Percentiles rank a stretch among this genome's conserved stretches.
Evolutionary conservation across 805 yeast species (phyloP).

Genomic region (Candida bentonensis): DNA sequence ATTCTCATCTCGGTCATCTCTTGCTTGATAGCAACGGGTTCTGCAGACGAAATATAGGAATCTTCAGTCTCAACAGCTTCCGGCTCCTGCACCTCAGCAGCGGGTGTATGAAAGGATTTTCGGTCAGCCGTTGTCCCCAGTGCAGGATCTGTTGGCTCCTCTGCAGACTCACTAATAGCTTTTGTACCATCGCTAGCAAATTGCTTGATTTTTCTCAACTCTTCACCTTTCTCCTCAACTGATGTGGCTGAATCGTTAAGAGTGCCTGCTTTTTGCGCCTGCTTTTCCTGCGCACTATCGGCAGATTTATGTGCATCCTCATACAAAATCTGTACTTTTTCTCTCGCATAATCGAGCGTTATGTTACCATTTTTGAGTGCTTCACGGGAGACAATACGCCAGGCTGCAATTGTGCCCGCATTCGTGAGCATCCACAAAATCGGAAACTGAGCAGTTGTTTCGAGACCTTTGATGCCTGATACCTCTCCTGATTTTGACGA

Average conservation of each 20-base stretch:
- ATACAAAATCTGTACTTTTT: too few relatives aligned
- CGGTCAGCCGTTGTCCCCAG: too few relatives aligned
- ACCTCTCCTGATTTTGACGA: neutral
- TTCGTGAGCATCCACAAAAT: constrained; percentile 11
- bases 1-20: too few relatives aligned
- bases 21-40: too few relatives aligned
- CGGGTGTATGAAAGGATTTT: too few relatives aligned
- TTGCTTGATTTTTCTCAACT: neutral
- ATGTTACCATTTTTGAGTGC: constrained; percentile 1
- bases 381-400: constrained; percentile 8
- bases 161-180: neutral
- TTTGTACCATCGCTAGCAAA: neutral
- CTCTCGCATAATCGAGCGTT: neutral
- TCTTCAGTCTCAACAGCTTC: neutral
- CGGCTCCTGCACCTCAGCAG: too few relatives aligned
- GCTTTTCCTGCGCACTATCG: neutral
- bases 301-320: neutral
- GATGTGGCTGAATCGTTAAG: neutral
- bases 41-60: neutral
- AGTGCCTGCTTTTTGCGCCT: too few relatives aligned
- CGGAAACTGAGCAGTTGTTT: constrained; percentile 6
- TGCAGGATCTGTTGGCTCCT: too few relatives aligned
- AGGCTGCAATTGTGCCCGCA: constrained; percentile 11
- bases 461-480: constrained; percentile 9
- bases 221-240: neutral